A percentile compares a stretch with the other conserved stretches of the same genome.
Evolutionary conservation across 2,329 filamentous ascomycete genomes (phyloP).

Genomic region (Talaromyces marneffei): DNA sequence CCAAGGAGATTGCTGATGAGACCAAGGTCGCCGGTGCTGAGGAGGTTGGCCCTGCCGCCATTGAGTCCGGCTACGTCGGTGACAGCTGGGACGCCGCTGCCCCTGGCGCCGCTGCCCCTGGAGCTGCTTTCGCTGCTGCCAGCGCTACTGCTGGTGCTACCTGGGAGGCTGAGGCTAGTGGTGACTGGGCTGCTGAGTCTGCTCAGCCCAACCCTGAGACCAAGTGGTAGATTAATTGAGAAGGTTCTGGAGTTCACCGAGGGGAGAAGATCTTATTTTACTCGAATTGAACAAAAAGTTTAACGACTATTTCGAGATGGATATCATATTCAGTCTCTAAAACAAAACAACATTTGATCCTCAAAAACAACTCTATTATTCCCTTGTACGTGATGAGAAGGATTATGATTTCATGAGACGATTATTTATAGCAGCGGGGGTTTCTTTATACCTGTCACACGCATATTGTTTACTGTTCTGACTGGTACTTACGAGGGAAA

Average conservation of each 20-base stretch:
- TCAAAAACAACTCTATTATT: not conserved
- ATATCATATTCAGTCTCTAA: not conserved
- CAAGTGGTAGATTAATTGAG: slow-evolving; percentile 34
- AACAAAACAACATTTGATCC: not conserved
- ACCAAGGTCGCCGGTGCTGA: slow-evolving; percentile 75
- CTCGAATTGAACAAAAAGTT: slow-evolving; percentile 7
- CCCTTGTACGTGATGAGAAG: slow-evolving; percentile 1
- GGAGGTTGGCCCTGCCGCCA: slow-evolving; percentile 71
- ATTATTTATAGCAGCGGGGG: slow-evolving; percentile 13
- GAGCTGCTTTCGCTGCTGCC: slow-evolving; percentile 61
- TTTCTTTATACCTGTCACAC: slow-evolving; percentile 33
- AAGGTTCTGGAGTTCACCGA: slow-evolving; percentile 13
- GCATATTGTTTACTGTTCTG: slow-evolving; percentile 38
- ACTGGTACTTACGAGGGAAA: slow-evolving; percentile 98
- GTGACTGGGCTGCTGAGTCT: slow-evolving; percentile 49
- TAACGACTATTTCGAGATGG: not conserved
- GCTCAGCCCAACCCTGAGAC: slow-evolving; percentile 33
- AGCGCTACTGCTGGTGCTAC: slow-evolving; percentile 63
- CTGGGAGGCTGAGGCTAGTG: slow-evolving; percentile 54
- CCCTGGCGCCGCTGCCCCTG: slow-evolving; percentile 56
- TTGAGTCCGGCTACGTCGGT: slow-evolving; percentile 70
- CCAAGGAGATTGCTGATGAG: slow-evolving; percentile 85
- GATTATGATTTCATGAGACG: slow-evolving; percentile 13
- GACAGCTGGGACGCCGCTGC: slow-evolving; percentile 79
- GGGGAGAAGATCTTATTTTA: not conserved